Percentiles rank a stretch among this genome's conserved stretches.
phyloP scores from a whole-genome alignment of 257 asterid genomes.

The Capsicum pubescens region DNA sequence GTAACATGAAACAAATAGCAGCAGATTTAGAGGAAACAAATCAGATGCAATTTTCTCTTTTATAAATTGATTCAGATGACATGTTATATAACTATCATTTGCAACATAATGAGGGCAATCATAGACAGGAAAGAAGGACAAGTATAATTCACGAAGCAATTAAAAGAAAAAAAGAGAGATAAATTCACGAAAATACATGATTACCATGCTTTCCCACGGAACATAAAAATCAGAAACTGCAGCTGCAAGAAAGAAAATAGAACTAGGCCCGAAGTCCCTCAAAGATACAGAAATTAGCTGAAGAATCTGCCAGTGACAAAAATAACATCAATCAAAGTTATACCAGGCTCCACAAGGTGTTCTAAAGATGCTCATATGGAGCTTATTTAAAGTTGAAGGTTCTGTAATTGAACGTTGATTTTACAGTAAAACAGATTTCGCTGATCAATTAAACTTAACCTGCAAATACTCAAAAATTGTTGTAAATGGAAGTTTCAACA shows the following conservation, averaged over 20 bases:
- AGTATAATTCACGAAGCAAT: not conserved
- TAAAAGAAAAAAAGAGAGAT: not conserved
- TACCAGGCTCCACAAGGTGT: not conserved
- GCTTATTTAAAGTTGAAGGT: not conserved
- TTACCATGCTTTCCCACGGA: constrained; percentile 97
- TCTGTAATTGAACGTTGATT: not conserved
- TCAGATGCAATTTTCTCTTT: not conserved
- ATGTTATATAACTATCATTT: not conserved
- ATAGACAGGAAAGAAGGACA: not conserved
- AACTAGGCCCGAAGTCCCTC: constrained; percentile 60
- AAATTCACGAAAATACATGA: constrained; percentile 1
- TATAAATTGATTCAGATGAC: not conserved
- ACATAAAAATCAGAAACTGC: constrained; percentile 97
- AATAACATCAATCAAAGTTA: not conserved
- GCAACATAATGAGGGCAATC: not conserved
- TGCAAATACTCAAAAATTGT: constrained; percentile 94
- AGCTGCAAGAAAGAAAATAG: constrained; percentile 90
- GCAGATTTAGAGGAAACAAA: constrained; percentile 1
- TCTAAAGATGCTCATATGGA: not conserved
- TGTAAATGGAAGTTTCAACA: constrained; percentile 85
- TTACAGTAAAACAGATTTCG: constrained; percentile 16
- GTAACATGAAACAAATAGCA: constrained; percentile 18
- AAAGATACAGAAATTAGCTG: constrained; percentile 64
- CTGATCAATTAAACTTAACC: constrained; percentile 44
- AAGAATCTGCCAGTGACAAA: constrained; percentile 57